Percentiles rank a stretch among this genome's conserved stretches.
Evolutionary conservation across 148 eudicot species (phyloP).

Genomic region (Persicaria maculosa): DNA sequence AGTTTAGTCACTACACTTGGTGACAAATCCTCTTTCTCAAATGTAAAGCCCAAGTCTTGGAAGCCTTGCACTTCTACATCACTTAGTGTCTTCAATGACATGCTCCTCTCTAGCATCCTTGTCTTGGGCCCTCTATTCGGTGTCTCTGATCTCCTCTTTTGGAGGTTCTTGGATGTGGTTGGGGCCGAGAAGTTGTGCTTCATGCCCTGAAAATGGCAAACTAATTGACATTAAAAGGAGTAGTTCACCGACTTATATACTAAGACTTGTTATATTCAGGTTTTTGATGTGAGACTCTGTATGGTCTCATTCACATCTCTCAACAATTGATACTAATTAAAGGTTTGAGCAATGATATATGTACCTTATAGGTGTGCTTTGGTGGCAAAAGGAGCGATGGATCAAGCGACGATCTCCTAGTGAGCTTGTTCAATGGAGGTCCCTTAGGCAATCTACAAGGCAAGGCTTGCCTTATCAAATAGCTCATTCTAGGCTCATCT

Average conservation of each 20-base stretch:
- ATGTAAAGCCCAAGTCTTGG: constrained; percentile 30
- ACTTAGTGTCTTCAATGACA: constrained; percentile 27
- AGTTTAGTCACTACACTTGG: constrained; percentile 23
- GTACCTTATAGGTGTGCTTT: constrained; percentile 49
- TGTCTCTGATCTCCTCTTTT: constrained; percentile 16
- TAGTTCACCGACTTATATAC: too few species aligned
- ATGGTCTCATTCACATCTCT: too few species aligned
- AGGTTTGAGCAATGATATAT: neutral
- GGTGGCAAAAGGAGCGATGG: constrained; percentile 9
- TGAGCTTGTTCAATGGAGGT: neutral
- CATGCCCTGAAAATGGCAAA: constrained; percentile 25
- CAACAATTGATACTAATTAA: neutral
- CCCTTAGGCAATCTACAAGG: constrained; percentile 18
- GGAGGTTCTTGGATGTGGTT: constrained; percentile 33
- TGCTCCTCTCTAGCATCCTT: constrained; percentile 19
- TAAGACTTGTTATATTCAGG: too few species aligned
- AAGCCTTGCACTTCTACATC: constrained; percentile 30
- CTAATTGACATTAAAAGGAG: neutral
- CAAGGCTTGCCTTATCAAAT: constrained; percentile 73
- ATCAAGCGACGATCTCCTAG: neutral
- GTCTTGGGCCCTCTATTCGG: constrained; percentile 1
- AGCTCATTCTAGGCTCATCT: constrained; percentile 59
- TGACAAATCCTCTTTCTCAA: constrained; percentile 22
- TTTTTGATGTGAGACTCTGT: too few species aligned
- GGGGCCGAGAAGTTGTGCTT: constrained; percentile 20